Evolutionary conservation across 2,329 filamentous ascomycete species (phyloP), one percentile per base, ranked within the genome.

Genomic region (Byssothecium circinans): DNA sequence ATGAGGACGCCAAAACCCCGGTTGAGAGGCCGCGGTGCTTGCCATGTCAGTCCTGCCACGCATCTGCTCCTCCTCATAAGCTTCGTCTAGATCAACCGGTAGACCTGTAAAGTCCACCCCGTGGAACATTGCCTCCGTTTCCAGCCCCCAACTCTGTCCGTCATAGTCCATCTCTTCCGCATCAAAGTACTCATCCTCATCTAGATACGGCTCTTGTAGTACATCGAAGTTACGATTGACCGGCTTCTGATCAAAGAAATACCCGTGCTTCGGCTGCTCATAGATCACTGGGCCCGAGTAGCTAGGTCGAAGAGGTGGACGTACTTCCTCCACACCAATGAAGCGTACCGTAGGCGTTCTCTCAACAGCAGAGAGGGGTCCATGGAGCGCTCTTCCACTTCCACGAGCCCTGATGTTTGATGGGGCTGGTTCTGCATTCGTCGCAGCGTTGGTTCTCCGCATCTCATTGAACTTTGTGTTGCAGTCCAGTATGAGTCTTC

Each of bases 1-100:
- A 53, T 77, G 68, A 11, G 74, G 74, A 54, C 68, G 70, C 75
- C 75, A 77, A 58, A 77, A 77, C 4, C 69, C 62, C 8, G 52
- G 40, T 10, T 57, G 58, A 40, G 69, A 58, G 2, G 57, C 49
- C 30, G 53, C 56, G 33, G 57, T 50, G n/a, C 36, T 39, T 15
- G 38, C 25, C 43, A 35, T 25, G 22, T 32, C 38, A 12, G 29
- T 41, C 14, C 14, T 20, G 8, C 45, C 37, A 8, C 27, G 10
- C 41, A 37, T 43, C 8, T 40, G 12, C 27, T 49, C 29, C 20
- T 29, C 2, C 12, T 38, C 41, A 20, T 42, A 19, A n/a, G n/a
- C 11, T 14, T 41, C 22, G 12, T 17, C 10, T 20, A 41, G 23
- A n/a, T 47, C 33, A 2, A 30, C 30, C 11, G 11, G n/a, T 22